Conservation (phyloP, 768 basidiomycete species). For the Pulveroboletus frians region DNA sequence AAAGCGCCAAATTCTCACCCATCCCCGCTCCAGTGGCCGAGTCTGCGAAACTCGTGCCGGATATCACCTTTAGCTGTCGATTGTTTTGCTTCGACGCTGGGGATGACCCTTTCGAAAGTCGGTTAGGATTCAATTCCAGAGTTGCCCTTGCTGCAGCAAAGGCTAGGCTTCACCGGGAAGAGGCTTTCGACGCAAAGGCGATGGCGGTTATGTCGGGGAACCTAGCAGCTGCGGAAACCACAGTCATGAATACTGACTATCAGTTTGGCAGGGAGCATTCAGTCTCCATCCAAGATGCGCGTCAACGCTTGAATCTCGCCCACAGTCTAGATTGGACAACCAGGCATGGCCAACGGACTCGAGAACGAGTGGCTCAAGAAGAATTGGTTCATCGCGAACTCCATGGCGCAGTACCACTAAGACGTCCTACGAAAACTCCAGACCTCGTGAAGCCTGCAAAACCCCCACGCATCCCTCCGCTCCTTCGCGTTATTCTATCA, state of each 20-base stretch:
- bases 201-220: slow-evolving; percentile 45
- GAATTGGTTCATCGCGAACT: slow-evolving; percentile 42
- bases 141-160: slow-evolving; percentile 68
- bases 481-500: slow-evolving; percentile 62
- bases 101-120: slow-evolving; percentile 81
- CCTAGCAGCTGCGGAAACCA: slow-evolving; percentile 28
- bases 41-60: slow-evolving; percentile 65
- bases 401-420: slow-evolving; percentile 33
- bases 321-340: slow-evolving; percentile 72
- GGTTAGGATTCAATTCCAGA: slow-evolving; percentile 67
- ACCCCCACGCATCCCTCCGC: slow-evolving; percentile 46
- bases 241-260: slow-evolving; percentile 48
- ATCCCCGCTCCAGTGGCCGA: slow-evolving; percentile 67
- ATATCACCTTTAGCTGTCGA: slow-evolving; percentile 53
- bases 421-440: slow-evolving; percentile 32
- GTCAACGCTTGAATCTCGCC: slow-evolving; percentile 57
- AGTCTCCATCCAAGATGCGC: slow-evolving; percentile 67
- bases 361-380: slow-evolving; percentile 48
- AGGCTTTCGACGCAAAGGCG: slow-evolving; percentile 76
- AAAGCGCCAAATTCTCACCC: slow-evolving; percentile 44
- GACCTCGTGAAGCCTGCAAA: slow-evolving; percentile 42
- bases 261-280: slow-evolving; percentile 62
- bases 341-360: slow-evolving; percentile 43
- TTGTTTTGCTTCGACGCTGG: slow-evolving; percentile 68
- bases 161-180: slow-evolving; percentile 66